A percentile compares a stretch with the other conserved stretches of the same genome.
These are phyloP conservation scores for Naganishia sp. DNA, from an alignment of 1,284 basidiomycete genomes.

Conservation along the genomic window DNA sequence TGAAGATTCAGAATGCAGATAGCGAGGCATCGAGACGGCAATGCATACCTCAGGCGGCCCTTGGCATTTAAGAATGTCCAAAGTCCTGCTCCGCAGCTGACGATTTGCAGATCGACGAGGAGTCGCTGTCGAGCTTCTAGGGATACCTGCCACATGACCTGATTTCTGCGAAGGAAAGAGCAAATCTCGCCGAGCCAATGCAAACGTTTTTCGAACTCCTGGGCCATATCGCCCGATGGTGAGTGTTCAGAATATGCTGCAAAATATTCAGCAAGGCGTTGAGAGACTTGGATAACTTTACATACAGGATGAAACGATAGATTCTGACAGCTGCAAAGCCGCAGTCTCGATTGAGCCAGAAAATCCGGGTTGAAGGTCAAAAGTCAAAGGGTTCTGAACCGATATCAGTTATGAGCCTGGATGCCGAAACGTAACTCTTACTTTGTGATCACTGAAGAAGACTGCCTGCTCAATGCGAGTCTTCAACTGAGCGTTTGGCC, in stretches of 20 bases:
- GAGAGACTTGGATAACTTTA: constrained; percentile 21
- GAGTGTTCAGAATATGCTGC: constrained; percentile 72
- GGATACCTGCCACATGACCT: constrained; percentile 67
- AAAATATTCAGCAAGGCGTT: neutral
- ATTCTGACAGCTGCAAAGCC: constrained; percentile 55
- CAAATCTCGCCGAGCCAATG: constrained; percentile 78
- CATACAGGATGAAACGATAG: constrained; percentile 53
- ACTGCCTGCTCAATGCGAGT: constrained; percentile 60
- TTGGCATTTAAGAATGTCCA: constrained; percentile 79
- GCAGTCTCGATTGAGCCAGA: constrained; percentile 58
- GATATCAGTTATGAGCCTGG: neutral
- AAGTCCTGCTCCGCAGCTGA: constrained; percentile 76
- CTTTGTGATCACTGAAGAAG: constrained; percentile 57
- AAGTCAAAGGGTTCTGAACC: constrained; percentile 58
- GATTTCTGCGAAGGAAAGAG: constrained; percentile 82
- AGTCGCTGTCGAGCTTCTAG: constrained; percentile 61
- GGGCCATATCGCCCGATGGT: constrained; percentile 74
- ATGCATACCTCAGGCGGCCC: constrained; percentile 52
- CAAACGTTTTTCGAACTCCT: constrained; percentile 74
- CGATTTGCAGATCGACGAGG: constrained; percentile 82
- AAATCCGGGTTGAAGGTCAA: constrained; percentile 53
- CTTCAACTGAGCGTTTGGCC: constrained; percentile 49
- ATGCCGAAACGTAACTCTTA: constrained; percentile 38
- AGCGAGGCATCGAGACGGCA: neutral
- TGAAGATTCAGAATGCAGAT: constrained; percentile 38